These are phyloP conservation scores for Berkeleyomyces rouxiae DNA, from an alignment of 2,329 filamentous ascomycete species.

Conservation along the genomic window DNA sequence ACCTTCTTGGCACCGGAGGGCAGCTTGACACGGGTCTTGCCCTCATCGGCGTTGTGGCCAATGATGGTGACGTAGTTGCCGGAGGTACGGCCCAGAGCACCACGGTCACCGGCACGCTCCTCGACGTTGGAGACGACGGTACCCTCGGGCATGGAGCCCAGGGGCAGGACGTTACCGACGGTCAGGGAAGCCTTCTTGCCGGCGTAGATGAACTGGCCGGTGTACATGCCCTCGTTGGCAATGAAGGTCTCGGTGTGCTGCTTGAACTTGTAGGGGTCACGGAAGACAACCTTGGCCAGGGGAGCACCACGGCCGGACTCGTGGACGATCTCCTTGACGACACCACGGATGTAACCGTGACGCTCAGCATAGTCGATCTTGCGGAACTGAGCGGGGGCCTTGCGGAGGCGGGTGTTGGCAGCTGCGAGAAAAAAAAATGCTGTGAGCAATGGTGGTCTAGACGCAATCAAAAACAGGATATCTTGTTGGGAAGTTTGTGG, in stretches of 20 bases:
- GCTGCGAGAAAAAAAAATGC: constrained; percentile 26
- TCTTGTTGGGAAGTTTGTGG: not conserved
- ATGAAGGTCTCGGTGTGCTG: constrained; percentile 98
- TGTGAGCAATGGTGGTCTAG: constrained; percentile 15
- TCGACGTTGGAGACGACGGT: constrained; percentile 98
- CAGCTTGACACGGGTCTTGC: constrained; percentile 99
- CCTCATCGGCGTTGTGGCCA: constrained; percentile 95
- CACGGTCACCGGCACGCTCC: constrained; percentile 96
- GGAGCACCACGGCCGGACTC: constrained; percentile 96
- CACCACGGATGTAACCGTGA: constrained; percentile 93
- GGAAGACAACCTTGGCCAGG: constrained; percentile 92
- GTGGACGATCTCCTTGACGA: constrained; percentile 99
- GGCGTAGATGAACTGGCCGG: constrained; percentile 99
- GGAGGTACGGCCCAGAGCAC: constrained; percentile 87
- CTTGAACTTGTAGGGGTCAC: constrained; percentile 97
- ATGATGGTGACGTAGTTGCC: constrained; percentile 99
- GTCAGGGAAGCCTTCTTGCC: constrained; percentile 96
- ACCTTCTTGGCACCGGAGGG: constrained; percentile 99
- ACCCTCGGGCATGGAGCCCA: constrained; percentile 92
- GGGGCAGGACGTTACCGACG: constrained; percentile 92
- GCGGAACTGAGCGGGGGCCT: constrained; percentile 73
- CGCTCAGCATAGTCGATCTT: constrained; percentile 91
- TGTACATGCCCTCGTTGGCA: constrained; percentile 99
- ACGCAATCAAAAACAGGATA: not conserved
- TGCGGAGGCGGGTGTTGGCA: constrained; percentile 81